These are phyloP conservation scores for Bassia scoparia DNA, from an alignment of 148 eudicot genomes.

Conservation along the genomic window DNA sequence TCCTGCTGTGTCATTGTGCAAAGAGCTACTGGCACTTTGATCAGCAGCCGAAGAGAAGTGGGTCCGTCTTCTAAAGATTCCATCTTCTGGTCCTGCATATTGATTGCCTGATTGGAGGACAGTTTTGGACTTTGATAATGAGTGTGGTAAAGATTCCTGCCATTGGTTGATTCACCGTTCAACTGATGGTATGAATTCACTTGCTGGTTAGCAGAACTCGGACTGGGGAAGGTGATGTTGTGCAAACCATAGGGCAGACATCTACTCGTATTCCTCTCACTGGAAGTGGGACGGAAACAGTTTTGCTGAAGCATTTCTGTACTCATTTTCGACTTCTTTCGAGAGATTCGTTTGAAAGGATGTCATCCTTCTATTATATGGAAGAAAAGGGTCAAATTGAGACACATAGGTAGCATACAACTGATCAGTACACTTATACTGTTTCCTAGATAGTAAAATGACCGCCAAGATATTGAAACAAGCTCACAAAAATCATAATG, in stretches of 20 bases:
- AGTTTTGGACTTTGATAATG: constrained; percentile 33
- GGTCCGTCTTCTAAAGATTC: constrained; percentile 38
- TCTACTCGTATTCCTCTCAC: constrained; percentile 44
- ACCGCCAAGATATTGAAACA: no score
- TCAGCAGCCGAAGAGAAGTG: constrained; percentile 47
- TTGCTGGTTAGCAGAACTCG: constrained; percentile 38
- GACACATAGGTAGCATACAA: no score
- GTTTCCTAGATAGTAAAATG: no score
- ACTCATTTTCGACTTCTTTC: constrained; percentile 33
- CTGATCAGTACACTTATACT: no score
- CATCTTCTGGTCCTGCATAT: constrained; percentile 31
- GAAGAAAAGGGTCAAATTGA: constrained; percentile 20
- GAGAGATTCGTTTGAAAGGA: constrained; percentile 29
- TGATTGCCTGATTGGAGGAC: constrained; percentile 33
- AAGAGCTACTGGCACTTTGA: constrained; percentile 59
- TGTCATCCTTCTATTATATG: constrained; percentile 27
- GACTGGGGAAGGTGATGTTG: constrained; percentile 39
- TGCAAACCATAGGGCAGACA: constrained; percentile 29
- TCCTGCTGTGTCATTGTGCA: constrained; percentile 34
- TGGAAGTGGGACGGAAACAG: constrained; percentile 43
- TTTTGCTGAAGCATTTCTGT: constrained; percentile 33
- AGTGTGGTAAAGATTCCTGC: constrained; percentile 18
- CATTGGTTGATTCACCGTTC: constrained; percentile 18
- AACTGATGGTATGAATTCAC: constrained; percentile 28
- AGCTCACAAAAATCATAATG: no score